Evolutionary conservation across 352 stramenopile genomes (phyloP), one percentile per base, ranked within the genome.

Genomic region (Phytophthora tubulina): DNA sequence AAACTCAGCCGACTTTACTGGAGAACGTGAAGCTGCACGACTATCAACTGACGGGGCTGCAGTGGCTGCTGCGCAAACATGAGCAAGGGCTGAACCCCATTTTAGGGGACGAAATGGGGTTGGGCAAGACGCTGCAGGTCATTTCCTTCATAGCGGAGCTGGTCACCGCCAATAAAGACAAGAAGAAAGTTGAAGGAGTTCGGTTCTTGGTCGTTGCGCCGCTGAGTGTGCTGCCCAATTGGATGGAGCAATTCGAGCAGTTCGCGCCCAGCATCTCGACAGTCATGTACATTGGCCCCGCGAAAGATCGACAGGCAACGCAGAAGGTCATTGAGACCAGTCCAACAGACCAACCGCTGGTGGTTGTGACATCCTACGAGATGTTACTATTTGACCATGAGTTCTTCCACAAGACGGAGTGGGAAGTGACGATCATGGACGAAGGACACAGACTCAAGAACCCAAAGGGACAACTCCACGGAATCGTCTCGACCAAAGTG

Each of bases 371-470:
- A 21, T 90, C 86, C 56, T 94, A 92, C 56, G 84, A 94, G 71
- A 86, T 90, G 77, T 50, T 93, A 49, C 58, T 92, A 13, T 78
- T 78, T 17, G 88, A 92, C 62, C 67, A 79, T 21, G 67, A 76
- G 1, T 95, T 86, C 71, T 92, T 87, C 69, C 45, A 63, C 49
- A 80, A 73, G 6, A 63, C 75, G 15, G 65, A 69, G 64, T 91
- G 88, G 86, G 74, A 78, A 5, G 53, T 92, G 7, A 63, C 92
- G n/a, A 63, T 98, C 13, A 79, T 98, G 27, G 91, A 98, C 62
- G 92, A 98, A 75, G 90, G 86, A 27, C 92, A 98, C 67, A 76
- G 85, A 15, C 89, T 98, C n/a, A 97, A 97, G 78, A 98, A 97
- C 66, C 72, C 75, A 1, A 83, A 86, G 39, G 77, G 88, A 1